Base-by-base conservation (phyloP, 1,284 basidiomycete genomes). In the Retiboletus fuscus region DNA sequence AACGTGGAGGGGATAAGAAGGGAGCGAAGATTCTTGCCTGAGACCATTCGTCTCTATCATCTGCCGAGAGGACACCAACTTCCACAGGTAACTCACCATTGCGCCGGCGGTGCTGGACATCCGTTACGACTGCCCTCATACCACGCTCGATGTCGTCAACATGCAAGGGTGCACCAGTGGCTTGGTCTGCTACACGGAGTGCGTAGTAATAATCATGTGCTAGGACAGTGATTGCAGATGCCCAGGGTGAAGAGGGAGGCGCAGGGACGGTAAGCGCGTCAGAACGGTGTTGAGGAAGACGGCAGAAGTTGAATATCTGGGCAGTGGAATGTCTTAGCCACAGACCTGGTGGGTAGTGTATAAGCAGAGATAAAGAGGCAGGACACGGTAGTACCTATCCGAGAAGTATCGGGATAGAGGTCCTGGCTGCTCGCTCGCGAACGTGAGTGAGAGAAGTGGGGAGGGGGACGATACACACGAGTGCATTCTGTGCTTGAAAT, bases 21-120 rank as follows among this genome's bases (percentile, higher is more conserved):
- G 24, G 13, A 13, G 39, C 13, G 5, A 43, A 18, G 11, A 49
- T 46, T 76, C n/a, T 71, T 80, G 95, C 95, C 82, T 89, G 84
- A 24, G 95, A 89, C 97, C 97, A 99, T 18, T 81, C 85, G 83
- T 98, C 95, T 74, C 97, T 87, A 55, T 93, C 87, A 79, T 97
- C 95, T 3, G 92, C 91, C 60, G 91, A 95, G 69, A 98, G 85
- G 3, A 93, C 86, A 22, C 95, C 92, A 11, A 99, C 85, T 53
- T 89, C 86, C 1, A 88, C 78, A 2, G 92, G 85, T 43, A 77
- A 81, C 73, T 95, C 92, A 24, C 91, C 91, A 0, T 73, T 79
- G 5, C 83, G 83, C 28, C 88, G 83, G 62, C 92, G 86, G 53
- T 74, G 76, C 57, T 87, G 83, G 0, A 91, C 95, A 80, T 98